Evolutionary conservation across 2,329 filamentous ascomycete species (phyloP).

Genomic region (Xylaria sp.): DNA sequence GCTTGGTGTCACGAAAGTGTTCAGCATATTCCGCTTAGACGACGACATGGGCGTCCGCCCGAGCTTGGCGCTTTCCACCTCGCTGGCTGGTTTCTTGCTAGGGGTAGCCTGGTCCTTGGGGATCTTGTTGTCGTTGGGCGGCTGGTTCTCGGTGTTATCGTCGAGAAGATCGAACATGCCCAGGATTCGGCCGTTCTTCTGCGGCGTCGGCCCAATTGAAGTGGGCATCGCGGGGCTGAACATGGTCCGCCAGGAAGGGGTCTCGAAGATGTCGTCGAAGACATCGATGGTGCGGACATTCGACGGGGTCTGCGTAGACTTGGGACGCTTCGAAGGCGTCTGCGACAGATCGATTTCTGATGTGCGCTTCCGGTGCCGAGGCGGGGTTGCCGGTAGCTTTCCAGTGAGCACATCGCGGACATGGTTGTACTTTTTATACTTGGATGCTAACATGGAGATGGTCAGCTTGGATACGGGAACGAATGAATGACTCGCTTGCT

Average conservation of each 20-base stretch:
- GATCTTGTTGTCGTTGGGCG: conserved; percentile 57
- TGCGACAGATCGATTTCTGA: conserved; percentile 51
- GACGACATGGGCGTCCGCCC: conserved; percentile 64
- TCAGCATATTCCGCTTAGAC: conserved; percentile 70
- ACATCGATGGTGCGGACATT: conserved; percentile 49
- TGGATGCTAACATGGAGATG: conserved; percentile 62
- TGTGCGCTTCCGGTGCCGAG: conserved; percentile 57
- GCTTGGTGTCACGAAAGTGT: conserved; percentile 74
- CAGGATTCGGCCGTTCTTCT: conserved; percentile 79
- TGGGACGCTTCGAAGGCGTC: conserved; percentile 65
- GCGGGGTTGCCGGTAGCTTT: conserved; percentile 57
- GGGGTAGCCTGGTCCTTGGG: conserved; percentile 56
- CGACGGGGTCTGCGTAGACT: conserved; percentile 60
- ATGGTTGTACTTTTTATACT: conserved; percentile 82
- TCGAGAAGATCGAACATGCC: conserved; percentile 79
- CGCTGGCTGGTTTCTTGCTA: conserved; percentile 53
- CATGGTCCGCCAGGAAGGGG: conserved; percentile 68
- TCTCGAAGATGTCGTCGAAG: conserved; percentile 58
- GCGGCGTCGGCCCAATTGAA: conserved; percentile 80
- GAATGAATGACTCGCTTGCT: not conserved
- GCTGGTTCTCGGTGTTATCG: conserved; percentile 61
- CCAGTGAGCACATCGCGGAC: conserved; percentile 69
- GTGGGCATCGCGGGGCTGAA: conserved; percentile 70
- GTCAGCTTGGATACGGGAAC: not conserved
- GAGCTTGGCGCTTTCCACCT: conserved; percentile 51